Percentiles rank a stretch among this genome's conserved stretches.
Conservation (phyloP, 352 stramenopile species). For the Phytophthora boehmeriae region DNA sequence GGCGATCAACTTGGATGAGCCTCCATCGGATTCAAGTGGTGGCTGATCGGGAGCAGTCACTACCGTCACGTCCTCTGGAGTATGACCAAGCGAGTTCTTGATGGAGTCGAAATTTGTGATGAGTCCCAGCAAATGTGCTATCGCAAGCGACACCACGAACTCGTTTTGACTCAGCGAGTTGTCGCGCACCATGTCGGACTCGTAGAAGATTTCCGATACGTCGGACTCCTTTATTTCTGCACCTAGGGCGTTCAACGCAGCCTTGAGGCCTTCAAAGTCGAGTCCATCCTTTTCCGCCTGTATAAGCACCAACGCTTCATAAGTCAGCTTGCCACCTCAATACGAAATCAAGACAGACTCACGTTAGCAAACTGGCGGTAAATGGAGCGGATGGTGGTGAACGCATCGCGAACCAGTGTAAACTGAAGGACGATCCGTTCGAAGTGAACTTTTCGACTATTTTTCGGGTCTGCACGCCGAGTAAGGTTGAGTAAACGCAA, state of each 20-base stretch:
- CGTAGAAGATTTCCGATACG: slow-evolving; percentile 84
- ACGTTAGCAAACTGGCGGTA: slow-evolving; percentile 70
- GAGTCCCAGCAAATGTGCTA: slow-evolving; percentile 80
- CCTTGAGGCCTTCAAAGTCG: slow-evolving; percentile 72
- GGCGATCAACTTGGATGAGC: slow-evolving; percentile 54
- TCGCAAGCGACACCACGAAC: slow-evolving; percentile 85
- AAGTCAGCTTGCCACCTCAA: slow-evolving; percentile 3
- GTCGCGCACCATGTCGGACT: slow-evolving; percentile 90
- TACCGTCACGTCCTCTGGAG: slow-evolving; percentile 44
- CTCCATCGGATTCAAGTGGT: slow-evolving; percentile 25
- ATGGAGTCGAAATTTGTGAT: slow-evolving; percentile 78
- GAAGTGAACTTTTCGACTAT: slow-evolving; percentile 66
- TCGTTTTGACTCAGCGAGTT: slow-evolving; percentile 87
- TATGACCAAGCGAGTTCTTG: slow-evolving; percentile 34
- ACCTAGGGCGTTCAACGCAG: slow-evolving; percentile 56
- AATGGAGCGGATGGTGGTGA: slow-evolving; percentile 68
- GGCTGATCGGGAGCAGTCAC: slow-evolving; percentile 30
- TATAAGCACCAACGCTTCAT: slow-evolving; percentile 1
- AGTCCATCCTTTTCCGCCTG: slow-evolving; percentile 62
- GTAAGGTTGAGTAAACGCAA: slow-evolving; percentile 65
- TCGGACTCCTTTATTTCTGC: slow-evolving; percentile 73
- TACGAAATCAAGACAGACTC: slow-evolving; percentile 20
- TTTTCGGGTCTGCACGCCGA: slow-evolving; percentile 45
- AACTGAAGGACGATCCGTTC: slow-evolving; percentile 85
- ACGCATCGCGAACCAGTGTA: slow-evolving; percentile 59